phyloP scores from a whole-genome alignment of 805 yeast species.

The Candida taoyuanica region DNA sequence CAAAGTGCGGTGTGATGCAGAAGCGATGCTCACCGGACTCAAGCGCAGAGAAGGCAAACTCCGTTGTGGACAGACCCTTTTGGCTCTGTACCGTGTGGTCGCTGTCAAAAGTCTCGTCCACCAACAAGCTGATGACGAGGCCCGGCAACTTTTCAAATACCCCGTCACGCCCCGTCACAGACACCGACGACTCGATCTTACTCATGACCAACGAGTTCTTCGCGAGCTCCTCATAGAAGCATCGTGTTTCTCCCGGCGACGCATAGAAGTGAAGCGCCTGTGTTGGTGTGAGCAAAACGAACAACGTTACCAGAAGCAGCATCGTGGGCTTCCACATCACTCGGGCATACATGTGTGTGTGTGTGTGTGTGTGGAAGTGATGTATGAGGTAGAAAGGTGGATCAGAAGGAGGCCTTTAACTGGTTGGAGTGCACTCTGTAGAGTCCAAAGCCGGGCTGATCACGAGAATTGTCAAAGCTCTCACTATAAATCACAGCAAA shows the following conservation, averaged over 20 bases:
- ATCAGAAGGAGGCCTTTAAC: too few relatives aligned
- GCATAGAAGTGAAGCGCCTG: slow-evolving; percentile 65
- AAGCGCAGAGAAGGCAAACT: slow-evolving; percentile 74
- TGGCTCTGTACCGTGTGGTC: slow-evolving; percentile 75
- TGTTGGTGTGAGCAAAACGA: slow-evolving; percentile 5
- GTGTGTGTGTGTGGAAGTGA: too few relatives aligned
- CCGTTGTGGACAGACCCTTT: slow-evolving; percentile 53
- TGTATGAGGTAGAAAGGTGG: too few relatives aligned
- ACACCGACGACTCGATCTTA: slow-evolving; percentile 63
- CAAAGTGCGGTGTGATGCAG: slow-evolving; percentile 58
- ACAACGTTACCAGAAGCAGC: background rate
- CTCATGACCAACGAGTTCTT: slow-evolving; percentile 79
- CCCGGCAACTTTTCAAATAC: slow-evolving; percentile 1
- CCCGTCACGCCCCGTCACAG: slow-evolving; percentile 30
- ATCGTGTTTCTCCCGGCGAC: slow-evolving; percentile 67
- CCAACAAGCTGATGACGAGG: slow-evolving; percentile 8
- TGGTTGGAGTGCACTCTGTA: too few relatives aligned
- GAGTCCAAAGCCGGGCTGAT: too few relatives aligned
- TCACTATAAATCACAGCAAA: background rate
- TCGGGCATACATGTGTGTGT: background rate
- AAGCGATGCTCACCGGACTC: slow-evolving; percentile 84
- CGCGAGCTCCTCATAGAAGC: slow-evolving; percentile 81
- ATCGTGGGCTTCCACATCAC: background rate
- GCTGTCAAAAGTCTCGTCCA: slow-evolving; percentile 71
- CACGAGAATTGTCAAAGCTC: too few relatives aligned